These are phyloP conservation scores for Epicoccum sorghinum DNA, from an alignment of 2,329 filamentous ascomycete species.

Conservation along the genomic window DNA sequence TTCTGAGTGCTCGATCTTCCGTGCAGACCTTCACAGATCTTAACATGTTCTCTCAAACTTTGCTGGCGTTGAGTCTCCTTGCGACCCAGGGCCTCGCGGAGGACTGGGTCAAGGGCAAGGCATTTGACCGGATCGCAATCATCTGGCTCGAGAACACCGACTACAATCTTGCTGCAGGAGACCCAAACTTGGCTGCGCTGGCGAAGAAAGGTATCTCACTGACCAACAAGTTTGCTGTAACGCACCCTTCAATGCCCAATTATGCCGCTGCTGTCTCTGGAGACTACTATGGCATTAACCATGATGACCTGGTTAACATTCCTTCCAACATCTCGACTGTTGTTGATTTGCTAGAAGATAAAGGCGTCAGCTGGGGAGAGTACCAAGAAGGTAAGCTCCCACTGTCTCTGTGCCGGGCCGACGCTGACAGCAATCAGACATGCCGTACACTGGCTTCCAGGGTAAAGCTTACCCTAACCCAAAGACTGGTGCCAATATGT, in stretches of 20 bases:
- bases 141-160: slow-evolving; percentile 81
- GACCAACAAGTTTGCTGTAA: slow-evolving; percentile 62
- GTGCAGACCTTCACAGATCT: neutral
- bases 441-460: slow-evolving; percentile 76
- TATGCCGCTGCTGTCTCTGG: slow-evolving; percentile 72
- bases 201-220: slow-evolving; percentile 68
- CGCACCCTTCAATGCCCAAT: slow-evolving; percentile 76
- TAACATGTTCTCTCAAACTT: slow-evolving; percentile 12
- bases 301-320: slow-evolving; percentile 66
- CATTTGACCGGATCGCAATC: slow-evolving; percentile 73
- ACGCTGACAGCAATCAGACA: slow-evolving; percentile 51
- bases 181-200: slow-evolving; percentile 65
- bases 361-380: slow-evolving; percentile 57
- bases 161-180: slow-evolving; percentile 67
- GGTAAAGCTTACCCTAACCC: slow-evolving; percentile 66
- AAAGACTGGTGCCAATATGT: slow-evolving; percentile 70
- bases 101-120: slow-evolving; percentile 68
- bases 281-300: slow-evolving; percentile 74
- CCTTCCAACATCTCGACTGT: slow-evolving; percentile 49
- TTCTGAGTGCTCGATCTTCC: neutral
- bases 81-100: slow-evolving; percentile 50
- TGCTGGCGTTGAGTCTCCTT: slow-evolving; percentile 23
- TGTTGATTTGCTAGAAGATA: slow-evolving; percentile 52
- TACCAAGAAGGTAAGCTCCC: slow-evolving; percentile 66
- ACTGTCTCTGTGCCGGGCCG: neutral